Evolutionary conservation across 495 filamentous ascomycete genomes (phyloP), one percentile per base, ranked within the genome.

Genomic region (Annulohypoxylon bovei): DNA sequence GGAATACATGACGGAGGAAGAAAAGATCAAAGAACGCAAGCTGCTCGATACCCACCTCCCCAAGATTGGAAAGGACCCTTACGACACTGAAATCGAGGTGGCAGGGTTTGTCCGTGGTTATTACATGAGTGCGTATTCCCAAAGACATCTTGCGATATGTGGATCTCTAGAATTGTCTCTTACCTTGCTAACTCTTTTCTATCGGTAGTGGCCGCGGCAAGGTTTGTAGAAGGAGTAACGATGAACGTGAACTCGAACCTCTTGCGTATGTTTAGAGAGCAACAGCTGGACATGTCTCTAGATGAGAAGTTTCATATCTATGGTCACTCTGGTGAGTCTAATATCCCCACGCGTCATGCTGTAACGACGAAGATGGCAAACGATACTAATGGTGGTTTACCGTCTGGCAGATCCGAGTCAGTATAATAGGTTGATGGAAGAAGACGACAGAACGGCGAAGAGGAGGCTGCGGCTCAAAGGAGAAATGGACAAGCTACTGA

Each of bases 51-150:
- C 60, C 6, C 61, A 83, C 1, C 65, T 81, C 5, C 67, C 71
- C 3, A 72, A 79, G 28, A 68, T 86, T 27, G 78, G 77, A 1
- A 76, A 76, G 5, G 85, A 88, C 70, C 75, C 77, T 3, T 86
- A 81, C 54, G 76, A 81, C 7, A 71, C 73, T 0, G 86, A 88
- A 55, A 70, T 88, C 1, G 74, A 75, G 11, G 81, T 87, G 8
- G 81, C 81, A 0, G 80, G 82, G 0, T 86, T 84, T 47, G 81
- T 87, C 11, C 69, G 85, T 0, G 86, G 82, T 0, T 87, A 88
- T 65, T 88, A 88, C 46, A 76, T 81, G 20, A 84, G 70, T 72
- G 68, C 16, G 65, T 65, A n/a, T 52, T 44, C 30, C 8, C 1
- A 46, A 12, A 27, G 7, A 42, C 20, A 18, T 44, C 4, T 8